These are phyloP conservation scores for Elaeagnus macrophylla DNA, from an alignment of 306 rosid genomes.

Conservation along the genomic window DNA sequence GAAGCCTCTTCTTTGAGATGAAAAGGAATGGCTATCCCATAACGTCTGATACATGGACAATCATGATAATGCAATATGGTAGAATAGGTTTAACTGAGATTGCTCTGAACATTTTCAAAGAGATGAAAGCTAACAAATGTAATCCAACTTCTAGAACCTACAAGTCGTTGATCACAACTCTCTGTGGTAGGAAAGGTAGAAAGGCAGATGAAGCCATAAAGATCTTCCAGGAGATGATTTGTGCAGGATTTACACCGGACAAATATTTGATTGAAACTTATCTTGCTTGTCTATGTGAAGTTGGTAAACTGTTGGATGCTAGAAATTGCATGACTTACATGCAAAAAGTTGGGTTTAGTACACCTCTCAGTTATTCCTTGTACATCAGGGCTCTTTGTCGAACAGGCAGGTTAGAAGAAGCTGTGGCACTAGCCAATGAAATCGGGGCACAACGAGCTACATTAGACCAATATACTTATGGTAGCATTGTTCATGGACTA, in stretches of 20 bases:
- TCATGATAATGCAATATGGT: constrained; percentile 80
- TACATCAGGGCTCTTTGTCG: constrained; percentile 69
- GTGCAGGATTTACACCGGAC: constrained; percentile 48
- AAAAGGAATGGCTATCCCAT: constrained; percentile 49
- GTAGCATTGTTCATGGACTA: constrained; percentile 80
- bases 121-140: constrained; percentile 60
- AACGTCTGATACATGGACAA: constrained; percentile 88
- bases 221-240: constrained; percentile 51
- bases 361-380: constrained; percentile 48
- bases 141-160: constrained; percentile 55
- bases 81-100: constrained; percentile 75
- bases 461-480: constrained; percentile 49
- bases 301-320: constrained; percentile 46
- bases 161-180: constrained; percentile 64
- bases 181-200: constrained; percentile 73
- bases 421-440: constrained; percentile 39
- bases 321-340: constrained; percentile 56
- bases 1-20: constrained; percentile 67
- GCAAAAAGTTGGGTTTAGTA: constrained; percentile 36
- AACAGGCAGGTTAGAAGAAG: constrained; percentile 64
- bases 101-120: constrained; percentile 51
- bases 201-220: constrained; percentile 60
- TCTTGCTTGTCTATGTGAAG: constrained; percentile 69
- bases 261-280: constrained; percentile 64
- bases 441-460: constrained; percentile 31